Evolutionary conservation across 2,329 filamentous ascomycete species (phyloP).

Genomic region (Colletotrichum sublineola): DNA sequence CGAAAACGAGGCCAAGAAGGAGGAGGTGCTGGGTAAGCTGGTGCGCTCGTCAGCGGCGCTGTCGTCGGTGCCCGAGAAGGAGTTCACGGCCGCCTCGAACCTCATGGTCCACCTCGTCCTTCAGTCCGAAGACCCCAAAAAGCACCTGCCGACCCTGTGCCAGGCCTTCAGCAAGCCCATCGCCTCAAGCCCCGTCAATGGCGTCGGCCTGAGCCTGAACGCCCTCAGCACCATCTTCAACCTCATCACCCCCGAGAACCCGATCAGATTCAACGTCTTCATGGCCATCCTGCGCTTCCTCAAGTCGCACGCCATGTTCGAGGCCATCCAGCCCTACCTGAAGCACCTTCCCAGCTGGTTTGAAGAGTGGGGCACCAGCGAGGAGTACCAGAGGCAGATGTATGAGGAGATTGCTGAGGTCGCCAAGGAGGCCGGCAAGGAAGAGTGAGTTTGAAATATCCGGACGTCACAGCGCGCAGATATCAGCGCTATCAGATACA

Average conservation of each 20-base stretch:
- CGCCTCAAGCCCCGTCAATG: constrained; percentile 86
- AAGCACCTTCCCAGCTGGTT: constrained; percentile 88
- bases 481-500: not conserved
- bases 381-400: constrained; percentile 86
- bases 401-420: constrained; percentile 86
- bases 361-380: constrained; percentile 82
- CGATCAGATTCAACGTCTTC: constrained; percentile 90
- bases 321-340: constrained; percentile 85
- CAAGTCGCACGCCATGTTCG: constrained; percentile 80
- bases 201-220: constrained; percentile 86
- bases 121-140: constrained; percentile 86
- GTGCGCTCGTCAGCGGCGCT: constrained; percentile 83
- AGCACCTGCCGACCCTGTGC: constrained; percentile 90
- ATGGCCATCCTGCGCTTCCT: constrained; percentile 89
- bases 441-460: constrained; percentile 68
- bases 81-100: constrained; percentile 96
- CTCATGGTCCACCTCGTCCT: constrained; percentile 93
- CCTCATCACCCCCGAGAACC: constrained; percentile 81
- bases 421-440: constrained; percentile 82
- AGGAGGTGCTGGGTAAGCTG: constrained; percentile 90
- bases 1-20: constrained; percentile 74
- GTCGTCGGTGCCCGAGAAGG: constrained; percentile 92
- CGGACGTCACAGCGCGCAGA: not conserved
- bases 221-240: constrained; percentile 98
- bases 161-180: constrained; percentile 90